Percentiles rank a stretch among this genome's conserved stretches.
Evolutionary conservation across 371 early-diverging fungal species (phyloP).

Genomic region (Phascolomyces articulosus): DNA sequence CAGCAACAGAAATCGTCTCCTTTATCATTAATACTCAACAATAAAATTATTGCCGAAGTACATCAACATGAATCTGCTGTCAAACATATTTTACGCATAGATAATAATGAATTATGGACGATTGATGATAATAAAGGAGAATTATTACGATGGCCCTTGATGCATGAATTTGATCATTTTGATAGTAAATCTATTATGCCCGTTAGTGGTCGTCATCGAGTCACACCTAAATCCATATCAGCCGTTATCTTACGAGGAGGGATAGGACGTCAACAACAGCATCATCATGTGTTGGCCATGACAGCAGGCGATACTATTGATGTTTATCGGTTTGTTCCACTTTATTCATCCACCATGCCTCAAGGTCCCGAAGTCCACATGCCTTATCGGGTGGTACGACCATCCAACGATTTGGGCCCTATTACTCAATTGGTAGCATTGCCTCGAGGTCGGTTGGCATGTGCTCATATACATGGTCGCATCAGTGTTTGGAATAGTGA

Average conservation of each 20-base stretch:
- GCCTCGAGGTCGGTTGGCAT: slow-evolving; percentile 55
- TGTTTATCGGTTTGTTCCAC: slow-evolving; percentile 25
- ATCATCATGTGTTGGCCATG: slow-evolving; percentile 20
- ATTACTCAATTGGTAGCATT: slow-evolving; percentile 61
- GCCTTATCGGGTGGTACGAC: slow-evolving; percentile 26
- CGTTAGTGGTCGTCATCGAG: slow-evolving; percentile 12
- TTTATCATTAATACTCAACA: slow-evolving; percentile 1
- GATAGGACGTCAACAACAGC: neutral
- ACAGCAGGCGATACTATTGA: slow-evolving; percentile 20
- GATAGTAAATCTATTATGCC: slow-evolving; percentile 6
- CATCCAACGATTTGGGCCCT: slow-evolving; percentile 57
- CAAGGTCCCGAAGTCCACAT: neutral
- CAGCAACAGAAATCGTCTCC: too few relatives aligned
- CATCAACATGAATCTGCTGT: slow-evolving; percentile 14
- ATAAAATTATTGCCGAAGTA: slow-evolving; percentile 39
- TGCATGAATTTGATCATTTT: neutral
- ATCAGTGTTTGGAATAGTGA: slow-evolving; percentile 72
- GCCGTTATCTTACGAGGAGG: neutral
- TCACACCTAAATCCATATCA: slow-evolving; percentile 14
- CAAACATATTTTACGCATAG: slow-evolving; percentile 51
- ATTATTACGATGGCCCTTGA: slow-evolving; percentile 65
- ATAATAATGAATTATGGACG: slow-evolving; percentile 66
- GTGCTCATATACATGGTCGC: slow-evolving; percentile 82
- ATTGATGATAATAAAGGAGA: slow-evolving; percentile 77
- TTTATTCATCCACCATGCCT: neutral